Evolutionary conservation across 768 basidiomycete genomes (phyloP).

Genomic region (Collybia mongolica): DNA sequence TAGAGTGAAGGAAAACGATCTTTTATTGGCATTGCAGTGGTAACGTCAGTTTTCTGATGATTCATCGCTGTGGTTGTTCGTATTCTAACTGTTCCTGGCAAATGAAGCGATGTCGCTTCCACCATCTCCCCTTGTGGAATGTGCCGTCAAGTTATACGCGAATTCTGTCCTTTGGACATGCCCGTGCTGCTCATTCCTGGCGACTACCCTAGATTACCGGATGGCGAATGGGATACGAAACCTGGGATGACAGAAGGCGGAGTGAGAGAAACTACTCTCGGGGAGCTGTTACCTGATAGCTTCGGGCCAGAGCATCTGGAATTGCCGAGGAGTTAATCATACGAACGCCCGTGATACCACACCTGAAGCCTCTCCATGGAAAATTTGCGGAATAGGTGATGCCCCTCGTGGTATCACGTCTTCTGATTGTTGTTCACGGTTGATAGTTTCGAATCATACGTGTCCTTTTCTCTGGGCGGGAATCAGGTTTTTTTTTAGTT

Average conservation of each 20-base stretch:
- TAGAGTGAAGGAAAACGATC: constrained; percentile 77
- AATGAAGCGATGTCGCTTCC: constrained; percentile 60
- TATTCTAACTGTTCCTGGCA: background rate
- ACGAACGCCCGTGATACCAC: too few species aligned
- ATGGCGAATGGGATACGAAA: constrained; percentile 30
- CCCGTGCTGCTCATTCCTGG: constrained; percentile 72
- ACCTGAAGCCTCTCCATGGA: too few species aligned
- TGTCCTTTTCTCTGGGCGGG: too few species aligned
- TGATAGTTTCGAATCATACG: too few species aligned
- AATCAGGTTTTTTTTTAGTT: too few species aligned
- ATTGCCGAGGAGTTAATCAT: too few species aligned
- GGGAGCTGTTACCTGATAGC: constrained; percentile 75
- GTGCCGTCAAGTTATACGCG: constrained; percentile 88
- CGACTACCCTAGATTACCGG: constrained; percentile 45
- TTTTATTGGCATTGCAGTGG: constrained; percentile 80
- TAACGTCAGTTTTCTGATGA: constrained; percentile 49
- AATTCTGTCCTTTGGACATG: constrained; percentile 77
- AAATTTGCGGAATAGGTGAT: too few species aligned
- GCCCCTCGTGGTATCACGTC: too few species aligned
- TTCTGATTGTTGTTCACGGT: too few species aligned
- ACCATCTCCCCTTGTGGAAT: constrained; percentile 88
- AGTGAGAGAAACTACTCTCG: constrained; percentile 65
- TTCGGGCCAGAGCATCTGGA: constrained; percentile 79
- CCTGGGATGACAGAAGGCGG: constrained; percentile 47
- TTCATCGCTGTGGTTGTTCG: background rate